A percentile compares a stretch with the other conserved stretches of the same genome.
phyloP scores from a whole-genome alignment of 306 rosid genomes.

The Inga leiocalycina region DNA sequence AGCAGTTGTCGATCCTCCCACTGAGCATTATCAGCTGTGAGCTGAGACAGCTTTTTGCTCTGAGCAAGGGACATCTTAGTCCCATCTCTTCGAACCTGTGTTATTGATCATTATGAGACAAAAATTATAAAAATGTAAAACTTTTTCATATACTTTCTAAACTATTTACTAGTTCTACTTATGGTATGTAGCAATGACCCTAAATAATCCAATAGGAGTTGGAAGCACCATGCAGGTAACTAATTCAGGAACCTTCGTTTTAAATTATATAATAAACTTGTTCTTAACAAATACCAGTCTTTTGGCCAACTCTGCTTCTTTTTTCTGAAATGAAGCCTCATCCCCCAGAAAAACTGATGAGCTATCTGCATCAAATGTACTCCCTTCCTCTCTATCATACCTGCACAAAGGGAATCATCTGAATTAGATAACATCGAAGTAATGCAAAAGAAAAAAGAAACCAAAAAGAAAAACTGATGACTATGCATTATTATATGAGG shows the following conservation, averaged over 20 bases:
- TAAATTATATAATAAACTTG: no score
- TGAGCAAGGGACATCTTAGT: slow-evolving; percentile 97
- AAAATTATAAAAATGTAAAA: no score
- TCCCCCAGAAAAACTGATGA: slow-evolving; percentile 82
- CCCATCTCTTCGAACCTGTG: slow-evolving; percentile 89
- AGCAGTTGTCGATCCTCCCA: slow-evolving; percentile 97
- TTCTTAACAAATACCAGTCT: slow-evolving; percentile 64
- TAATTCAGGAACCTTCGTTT: no score
- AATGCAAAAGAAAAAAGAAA: not conserved
- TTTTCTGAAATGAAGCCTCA: slow-evolving; percentile 91
- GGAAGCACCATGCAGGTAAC: no score
- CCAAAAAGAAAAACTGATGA: not conserved
- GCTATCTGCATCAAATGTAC: slow-evolving; percentile 76
- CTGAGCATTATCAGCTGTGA: slow-evolving; percentile 95
- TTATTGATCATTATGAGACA: slow-evolving; percentile 14
- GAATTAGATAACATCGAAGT: slow-evolving; percentile 33
- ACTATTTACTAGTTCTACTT: no score
- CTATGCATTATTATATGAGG: slow-evolving; percentile 9
- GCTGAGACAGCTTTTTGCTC: slow-evolving; percentile 91
- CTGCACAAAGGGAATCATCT: slow-evolving; percentile 43
- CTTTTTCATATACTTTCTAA: no score
- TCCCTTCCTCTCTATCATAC: slow-evolving; percentile 99
- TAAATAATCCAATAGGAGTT: no score
- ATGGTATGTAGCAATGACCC: no score
- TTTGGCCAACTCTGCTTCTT: slow-evolving; percentile 97